Evolutionary conservation across 345 rosid genomes (phyloP), one percentile per base, ranked within the genome.

Genomic region (Eucalyptus marginata): DNA sequence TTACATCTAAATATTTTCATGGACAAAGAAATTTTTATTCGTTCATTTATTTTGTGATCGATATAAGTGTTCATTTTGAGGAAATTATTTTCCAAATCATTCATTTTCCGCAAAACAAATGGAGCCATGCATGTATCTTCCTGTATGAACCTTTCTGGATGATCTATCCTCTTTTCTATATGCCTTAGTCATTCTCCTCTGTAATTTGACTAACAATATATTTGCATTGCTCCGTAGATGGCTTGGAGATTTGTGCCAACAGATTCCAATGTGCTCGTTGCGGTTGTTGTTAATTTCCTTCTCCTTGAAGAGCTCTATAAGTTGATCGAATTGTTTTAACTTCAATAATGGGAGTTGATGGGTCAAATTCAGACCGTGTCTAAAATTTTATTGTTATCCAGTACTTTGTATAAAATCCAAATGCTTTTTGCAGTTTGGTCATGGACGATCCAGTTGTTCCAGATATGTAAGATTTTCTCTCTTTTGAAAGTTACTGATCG

Each of bases 401-500:
- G 27, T 89, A 88, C 88, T 86, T 86, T 89, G 71, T 91, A 90
- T 90, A 91, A 90, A 86, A 88, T 90, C 90, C 91, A 89, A 89
- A 88, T 87, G 90, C 87, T 83, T 87, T 56, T 88, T 64, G 91
- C 87, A 86, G 88, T 88, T 89, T 87, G 91, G 51, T 90, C 83
- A 87, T 76, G 89, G 83, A 86, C 86, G 86, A 88, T 81, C n/a
- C 86, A 20, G 43, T 51, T 9, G 81, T 87, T 59, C 49, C 27
- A 54, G 76, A 76, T 54, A 79, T 88, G 44, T 81, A n/a, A 56
- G 52, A 43, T 88, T 88, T 88, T 88, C 86, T 88, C 79, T 18
- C 46, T 76, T 51, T 51, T 66, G 87, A 89, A 76, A 66, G n/a
- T 51, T 87, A 66, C 43, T 4, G 5, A 66, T 33, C 40, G 3